These are phyloP conservation scores for Globisporangium middletonii DNA, from an alignment of 352 stramenopile species.

Conservation along the genomic window DNA sequence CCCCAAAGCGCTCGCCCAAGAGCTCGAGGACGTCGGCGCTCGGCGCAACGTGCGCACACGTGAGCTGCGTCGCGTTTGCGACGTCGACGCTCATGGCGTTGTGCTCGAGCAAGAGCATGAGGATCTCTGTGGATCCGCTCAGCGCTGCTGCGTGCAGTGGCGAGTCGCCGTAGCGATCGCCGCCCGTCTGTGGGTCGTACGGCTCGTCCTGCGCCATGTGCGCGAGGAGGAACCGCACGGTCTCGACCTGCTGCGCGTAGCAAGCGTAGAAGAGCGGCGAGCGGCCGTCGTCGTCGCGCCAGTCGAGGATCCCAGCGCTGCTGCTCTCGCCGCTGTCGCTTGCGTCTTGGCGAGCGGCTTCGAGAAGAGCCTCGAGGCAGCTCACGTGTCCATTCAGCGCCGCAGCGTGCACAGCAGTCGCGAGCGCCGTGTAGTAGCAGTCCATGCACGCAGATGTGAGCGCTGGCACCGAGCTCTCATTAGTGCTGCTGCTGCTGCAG, in stretches of 20 bases:
- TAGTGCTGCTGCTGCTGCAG: constrained; percentile 9
- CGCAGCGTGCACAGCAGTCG: constrained; percentile 48
- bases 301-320: constrained; percentile 33
- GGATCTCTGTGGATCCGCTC: constrained; percentile 23
- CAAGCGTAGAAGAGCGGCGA: constrained; percentile 72
- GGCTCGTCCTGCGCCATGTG: constrained; percentile 3
- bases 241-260: constrained; percentile 45
- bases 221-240: constrained; percentile 35
- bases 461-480: neutral
- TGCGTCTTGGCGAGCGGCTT: constrained; percentile 1
- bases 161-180: constrained; percentile 3
- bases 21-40: constrained; percentile 26
- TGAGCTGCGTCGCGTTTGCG: constrained; percentile 30
- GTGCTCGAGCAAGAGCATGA: constrained; percentile 34
- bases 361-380: constrained; percentile 36
- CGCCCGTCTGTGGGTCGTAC: constrained; percentile 2
- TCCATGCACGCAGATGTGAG: constrained; percentile 27
- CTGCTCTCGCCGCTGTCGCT: neutral
- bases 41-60: constrained; percentile 37
- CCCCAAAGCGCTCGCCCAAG: constrained; percentile 30
- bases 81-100: constrained; percentile 34
- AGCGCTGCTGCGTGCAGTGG: constrained; percentile 51
- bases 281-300: constrained; percentile 53
- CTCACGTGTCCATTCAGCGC: constrained; percentile 43
- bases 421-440: constrained; percentile 51